phyloP scores from a whole-genome alignment of 1,284 basidiomycete species.

The Melampsora larici-populina region DNA sequence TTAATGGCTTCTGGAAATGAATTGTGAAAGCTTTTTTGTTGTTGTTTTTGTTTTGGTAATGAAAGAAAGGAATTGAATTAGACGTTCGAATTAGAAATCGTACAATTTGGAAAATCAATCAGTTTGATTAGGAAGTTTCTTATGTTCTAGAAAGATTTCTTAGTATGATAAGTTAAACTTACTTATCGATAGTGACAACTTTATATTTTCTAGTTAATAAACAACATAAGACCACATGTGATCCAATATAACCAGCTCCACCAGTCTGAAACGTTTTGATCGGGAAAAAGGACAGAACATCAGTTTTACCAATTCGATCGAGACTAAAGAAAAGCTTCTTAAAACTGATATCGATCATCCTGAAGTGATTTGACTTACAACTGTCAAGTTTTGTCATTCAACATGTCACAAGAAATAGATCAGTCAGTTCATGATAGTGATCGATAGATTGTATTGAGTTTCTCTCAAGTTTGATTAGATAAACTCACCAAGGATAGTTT shows the following conservation, averaged over 20 bases:
- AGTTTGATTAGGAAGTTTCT: too few relatives aligned
- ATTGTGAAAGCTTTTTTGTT: slow-evolving; percentile 78
- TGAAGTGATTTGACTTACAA: background rate
- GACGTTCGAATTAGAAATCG: background rate
- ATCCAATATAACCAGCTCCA: slow-evolving; percentile 81
- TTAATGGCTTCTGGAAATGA: slow-evolving; percentile 71
- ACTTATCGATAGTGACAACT: slow-evolving; percentile 85
- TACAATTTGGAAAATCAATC: too few relatives aligned
- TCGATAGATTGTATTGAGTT: background rate
- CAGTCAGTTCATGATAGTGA: too few relatives aligned
- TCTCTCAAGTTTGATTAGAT: background rate
- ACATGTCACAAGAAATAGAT: too few relatives aligned
- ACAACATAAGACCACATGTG: slow-evolving; percentile 81
- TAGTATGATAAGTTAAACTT: too few relatives aligned
- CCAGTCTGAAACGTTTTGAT: slow-evolving; percentile 64
- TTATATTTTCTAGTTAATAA: slow-evolving; percentile 83
- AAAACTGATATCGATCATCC: too few relatives aligned
- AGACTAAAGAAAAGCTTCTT: too few relatives aligned
- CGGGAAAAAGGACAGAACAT: too few relatives aligned
- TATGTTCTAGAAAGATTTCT: too few relatives aligned
- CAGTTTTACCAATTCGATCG: background rate
- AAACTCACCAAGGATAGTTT: slow-evolving; percentile 36
- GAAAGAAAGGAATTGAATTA: too few relatives aligned
- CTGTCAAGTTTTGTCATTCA: background rate
- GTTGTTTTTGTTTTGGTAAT: too few relatives aligned